These are phyloP conservation scores for Cytospora chrysosperma DNA, from an alignment of 2,329 filamentous ascomycete species.

Conservation along the genomic window DNA sequence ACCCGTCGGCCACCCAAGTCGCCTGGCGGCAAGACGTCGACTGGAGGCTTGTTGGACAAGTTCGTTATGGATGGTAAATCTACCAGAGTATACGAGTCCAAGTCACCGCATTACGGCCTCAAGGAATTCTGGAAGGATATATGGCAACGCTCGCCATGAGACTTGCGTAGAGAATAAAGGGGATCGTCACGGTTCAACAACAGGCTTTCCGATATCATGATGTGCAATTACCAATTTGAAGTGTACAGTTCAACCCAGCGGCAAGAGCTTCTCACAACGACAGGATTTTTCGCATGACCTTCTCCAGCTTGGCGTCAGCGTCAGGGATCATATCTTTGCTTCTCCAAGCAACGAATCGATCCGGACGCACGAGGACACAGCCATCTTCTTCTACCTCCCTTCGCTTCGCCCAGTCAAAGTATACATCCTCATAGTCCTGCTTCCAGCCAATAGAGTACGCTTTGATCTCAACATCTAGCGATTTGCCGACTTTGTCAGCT, in stretches of 20 bases:
- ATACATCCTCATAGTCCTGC: slow-evolving; percentile 61
- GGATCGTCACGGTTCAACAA: not conserved
- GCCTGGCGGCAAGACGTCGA: slow-evolving; percentile 39
- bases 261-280: not conserved
- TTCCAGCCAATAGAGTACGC: slow-evolving; percentile 54
- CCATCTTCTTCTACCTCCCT: slow-evolving; percentile 58
- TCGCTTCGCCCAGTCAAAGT: slow-evolving; percentile 56
- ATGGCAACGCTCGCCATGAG: slow-evolving; percentile 42
- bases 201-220: not conserved
- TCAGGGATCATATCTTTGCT: slow-evolving; percentile 18
- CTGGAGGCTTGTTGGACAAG: slow-evolving; percentile 58
- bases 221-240: not conserved
- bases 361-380: slow-evolving; percentile 57
- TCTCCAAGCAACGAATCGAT: slow-evolving; percentile 59
- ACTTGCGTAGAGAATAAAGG: not conserved
- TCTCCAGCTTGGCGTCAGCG: slow-evolving; percentile 26
- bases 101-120: slow-evolving; percentile 76
- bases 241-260: not conserved
- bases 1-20: slow-evolving; percentile 49
- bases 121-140: slow-evolving; percentile 88
- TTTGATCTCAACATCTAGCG: slow-evolving; percentile 46
- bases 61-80: slow-evolving; percentile 52
- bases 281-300: slow-evolving; percentile 27
- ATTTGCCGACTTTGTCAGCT: slow-evolving; percentile 38
- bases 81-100: slow-evolving; percentile 70